Conservation (phyloP, 2,329 filamentous ascomycete species). For the Dactylellina drechsleri region DNA sequence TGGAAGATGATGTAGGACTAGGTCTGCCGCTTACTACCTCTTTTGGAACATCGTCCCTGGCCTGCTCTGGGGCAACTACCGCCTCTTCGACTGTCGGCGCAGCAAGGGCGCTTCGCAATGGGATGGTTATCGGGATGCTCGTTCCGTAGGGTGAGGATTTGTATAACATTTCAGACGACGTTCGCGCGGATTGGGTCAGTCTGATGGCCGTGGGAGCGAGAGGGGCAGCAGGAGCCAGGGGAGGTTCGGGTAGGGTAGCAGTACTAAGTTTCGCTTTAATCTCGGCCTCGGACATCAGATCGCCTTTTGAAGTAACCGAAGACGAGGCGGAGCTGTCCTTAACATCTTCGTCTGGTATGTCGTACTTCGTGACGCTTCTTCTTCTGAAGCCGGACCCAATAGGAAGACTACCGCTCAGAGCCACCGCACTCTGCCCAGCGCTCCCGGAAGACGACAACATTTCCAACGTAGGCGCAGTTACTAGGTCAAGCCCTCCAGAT, state of each 20-base stretch:
- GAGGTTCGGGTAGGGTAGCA: neutral
- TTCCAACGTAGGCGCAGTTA: slow-evolving; percentile 48
- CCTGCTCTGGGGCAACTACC: slow-evolving; percentile 53
- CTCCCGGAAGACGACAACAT: slow-evolving; percentile 45
- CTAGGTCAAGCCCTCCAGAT: slow-evolving; percentile 38
- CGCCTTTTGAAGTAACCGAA: slow-evolving; percentile 51
- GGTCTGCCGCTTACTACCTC: slow-evolving; percentile 56
- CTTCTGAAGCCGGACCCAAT: slow-evolving; percentile 45
- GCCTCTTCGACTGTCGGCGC: slow-evolving; percentile 39
- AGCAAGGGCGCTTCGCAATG: slow-evolving; percentile 32
- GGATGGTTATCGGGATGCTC: slow-evolving; percentile 49
- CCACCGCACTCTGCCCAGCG: slow-evolving; percentile 12
- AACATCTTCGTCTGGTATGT: slow-evolving; percentile 54
- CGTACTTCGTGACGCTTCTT: slow-evolving; percentile 53
- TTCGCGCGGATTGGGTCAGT: slow-evolving; percentile 14
- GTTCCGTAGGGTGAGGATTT: slow-evolving; percentile 47
- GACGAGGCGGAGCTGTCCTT: slow-evolving; percentile 55
- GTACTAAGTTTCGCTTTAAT: slow-evolving; percentile 13
- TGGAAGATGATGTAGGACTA: slow-evolving; percentile 54
- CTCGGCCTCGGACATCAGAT: slow-evolving; percentile 27
- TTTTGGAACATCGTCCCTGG: slow-evolving; percentile 54
- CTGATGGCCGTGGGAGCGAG: slow-evolving; percentile 16
- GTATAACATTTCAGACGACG: slow-evolving; percentile 21
- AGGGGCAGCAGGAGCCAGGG: neutral
- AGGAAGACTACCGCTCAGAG: slow-evolving; percentile 40